Base-by-base conservation (phyloP, 1,284 basidiomycete genomes). In the Trametes versicolor region DNA sequence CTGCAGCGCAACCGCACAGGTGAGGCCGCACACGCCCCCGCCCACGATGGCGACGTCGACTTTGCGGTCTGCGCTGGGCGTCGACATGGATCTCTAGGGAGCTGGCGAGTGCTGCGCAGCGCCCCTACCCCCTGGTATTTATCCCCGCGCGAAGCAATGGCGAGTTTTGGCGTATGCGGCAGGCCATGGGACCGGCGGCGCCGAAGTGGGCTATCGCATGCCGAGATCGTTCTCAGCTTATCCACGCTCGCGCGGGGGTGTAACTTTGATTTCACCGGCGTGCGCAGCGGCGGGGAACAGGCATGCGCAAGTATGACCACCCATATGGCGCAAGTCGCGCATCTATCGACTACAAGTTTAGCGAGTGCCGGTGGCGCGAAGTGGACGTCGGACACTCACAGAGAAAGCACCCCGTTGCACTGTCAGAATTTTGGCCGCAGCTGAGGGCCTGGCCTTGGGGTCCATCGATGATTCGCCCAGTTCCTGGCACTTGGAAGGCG, bases 41-140 rank as follows among this genome's bases (percentile, higher is more conserved):
- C 86, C 85, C 4, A 87, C 77, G 37, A 87, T 80, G 1, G 84
- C 84, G 27, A 87, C 79, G 39, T 77, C 76, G 64, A 86, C 83
- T 2, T 21, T 15, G n/a, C 23, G 41, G 15, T 56, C 21, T 15
- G 10, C 6, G 29, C 37, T 34, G 49, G 27, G 13, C 29, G n/a
- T 34, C 23, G 23, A 21, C 19, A 34, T n/a, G 7, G 43, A n/a
- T 17, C 10, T 39, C 37, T 45, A 21, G 15, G 3, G 13, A 19
- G 17, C 21, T 19, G 7, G 13, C 19, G 43, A 45, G 43, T n/a
- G 19, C 19, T 21, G 43, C 43, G 8, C n/a, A n/a, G 4, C 43
- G 19, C 23, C n/a, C 19, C 36, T 19, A 8, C 19, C 7, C 23
- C 2, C 50, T 34, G 29, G 17, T 34, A n/a, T 52, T 36, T 36